Base-by-base conservation (phyloP, 202 grass and related monocot genomes). In the Dendrocalamus latiflorus region DNA sequence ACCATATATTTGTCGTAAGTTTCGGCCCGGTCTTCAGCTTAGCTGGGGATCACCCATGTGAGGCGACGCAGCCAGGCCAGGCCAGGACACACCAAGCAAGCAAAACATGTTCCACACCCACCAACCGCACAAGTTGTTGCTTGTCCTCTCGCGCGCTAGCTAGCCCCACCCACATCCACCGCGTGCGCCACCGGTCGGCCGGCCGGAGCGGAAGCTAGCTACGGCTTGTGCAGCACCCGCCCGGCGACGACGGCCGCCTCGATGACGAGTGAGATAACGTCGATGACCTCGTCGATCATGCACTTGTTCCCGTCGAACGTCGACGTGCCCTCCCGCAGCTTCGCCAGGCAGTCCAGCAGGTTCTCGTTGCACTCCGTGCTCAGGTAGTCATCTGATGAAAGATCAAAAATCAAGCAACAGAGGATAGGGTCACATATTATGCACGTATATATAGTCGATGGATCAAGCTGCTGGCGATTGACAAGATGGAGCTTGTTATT, bases 251-350 rank as follows among this genome's bases (percentile, higher is more conserved):
- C 87, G 13, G 96, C 96, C 58, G 93, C 93, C 78, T 95, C 89
- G 28, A 99, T 99, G 55, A 95, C 93, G 20, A 99, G 25, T 61
- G 83, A 20, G 83, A 99, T 93, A 4, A 99, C 93, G 78, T 96
- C 91, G 75, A 99, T 92, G 85, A 99, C 96, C 89, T 99, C 78
- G 71, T 91, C 89, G 83, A 96, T 84, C 93, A 92, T 88, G 87
- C 96, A 99, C 74, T 91, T 93, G 88, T 96, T 99, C 61, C 93
- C 93, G 47, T 75, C 45, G 81, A 96, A 99, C 28, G 96, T 94
- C 18, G 76, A 74, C 51, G 82, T 69, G 69, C 85, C 83, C 20
- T 69, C 55, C 58, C 81, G 87, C 91, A 99, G 84, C 39, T 45
- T 65, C 9, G 68, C 87, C 70, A 99, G 81, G 87, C 96, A 99